Conservation (phyloP, 2,329 filamentous ascomycete species). For the Phialophora tarda region DNA sequence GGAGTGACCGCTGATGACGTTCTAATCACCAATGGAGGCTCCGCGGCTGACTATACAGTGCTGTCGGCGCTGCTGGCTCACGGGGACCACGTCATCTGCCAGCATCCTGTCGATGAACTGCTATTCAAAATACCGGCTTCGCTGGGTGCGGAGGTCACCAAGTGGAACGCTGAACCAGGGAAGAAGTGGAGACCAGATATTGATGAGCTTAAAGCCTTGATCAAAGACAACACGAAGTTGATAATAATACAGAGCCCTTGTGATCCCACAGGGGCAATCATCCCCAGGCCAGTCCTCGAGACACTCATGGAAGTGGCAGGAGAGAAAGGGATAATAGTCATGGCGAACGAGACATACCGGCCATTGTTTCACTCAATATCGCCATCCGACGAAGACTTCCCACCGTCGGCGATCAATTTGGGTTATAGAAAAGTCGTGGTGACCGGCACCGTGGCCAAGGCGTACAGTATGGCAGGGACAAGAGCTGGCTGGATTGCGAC, state of each 20-base stretch:
- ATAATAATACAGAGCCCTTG: slow-evolving; percentile 77
- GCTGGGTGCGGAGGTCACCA: slow-evolving; percentile 74
- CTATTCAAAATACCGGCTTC: slow-evolving; percentile 76
- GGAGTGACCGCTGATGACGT: slow-evolving; percentile 67
- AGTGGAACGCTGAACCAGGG: slow-evolving; percentile 73
- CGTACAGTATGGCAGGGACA: slow-evolving; percentile 81
- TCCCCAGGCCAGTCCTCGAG: slow-evolving; percentile 66
- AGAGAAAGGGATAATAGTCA: slow-evolving; percentile 67
- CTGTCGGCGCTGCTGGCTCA: slow-evolving; percentile 74
- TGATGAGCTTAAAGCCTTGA: slow-evolving; percentile 67
- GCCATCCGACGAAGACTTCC: slow-evolving; percentile 60
- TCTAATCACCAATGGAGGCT: slow-evolving; percentile 78
- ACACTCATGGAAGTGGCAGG: slow-evolving; percentile 68
- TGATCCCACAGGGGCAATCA: slow-evolving; percentile 77
- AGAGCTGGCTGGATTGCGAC: slow-evolving; percentile 83
- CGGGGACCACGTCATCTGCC: slow-evolving; percentile 83
- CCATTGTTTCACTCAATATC: slow-evolving; percentile 76
- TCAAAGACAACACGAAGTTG: slow-evolving; percentile 59
- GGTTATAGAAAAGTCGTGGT: slow-evolving; percentile 73
- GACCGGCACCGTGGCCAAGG: slow-evolving; percentile 84
- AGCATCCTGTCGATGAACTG: slow-evolving; percentile 87
- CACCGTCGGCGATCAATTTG: slow-evolving; percentile 72
- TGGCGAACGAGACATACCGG: slow-evolving; percentile 82
- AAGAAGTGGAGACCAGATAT: slow-evolving; percentile 72
- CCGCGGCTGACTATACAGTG: slow-evolving; percentile 81